Evolutionary conservation across 2,329 filamentous ascomycete species (phyloP), one percentile per base, ranked within the genome.

Genomic region (Microsporum audouinii): DNA sequence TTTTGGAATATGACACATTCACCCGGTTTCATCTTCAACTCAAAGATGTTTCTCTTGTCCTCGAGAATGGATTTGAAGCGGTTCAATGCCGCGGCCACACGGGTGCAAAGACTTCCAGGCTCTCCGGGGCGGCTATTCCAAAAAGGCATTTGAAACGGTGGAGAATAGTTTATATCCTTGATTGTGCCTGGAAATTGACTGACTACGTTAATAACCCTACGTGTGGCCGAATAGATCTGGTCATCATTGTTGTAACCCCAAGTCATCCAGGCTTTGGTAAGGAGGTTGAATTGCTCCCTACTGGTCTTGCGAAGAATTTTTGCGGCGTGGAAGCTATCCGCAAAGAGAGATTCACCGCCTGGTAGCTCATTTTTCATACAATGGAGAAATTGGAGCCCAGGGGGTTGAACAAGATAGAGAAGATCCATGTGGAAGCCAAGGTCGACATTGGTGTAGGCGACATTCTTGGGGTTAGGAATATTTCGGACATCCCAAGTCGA

Each of bases 1-100:
- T 97, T 97, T 71, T 95, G 87, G 70, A 99, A 97, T n/a, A 99
- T 80, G 10, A 91, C 91, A 70, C 90, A 95, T 69, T 96, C 88
- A 2, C 92, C 94, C 2, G 88, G 84, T 60, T 84, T 77, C 72
- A 96, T 78, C 73, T 87, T 87, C 62, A 87, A 79, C 76, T 92
- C 81, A 69, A 86, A 87, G 59, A 90, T 73, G 63, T 82, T 82
- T 2, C 76, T 70, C 0, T 79, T 74, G 0, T 77, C 70, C 65
- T 89, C 85, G 29, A 94, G 73, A 0, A 82, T 65, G 0, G 71
- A 62, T 57, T 84, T 80, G 67, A 95, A 90, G 1, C 80, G 80
- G 0, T 70, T 63, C 56, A 83, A 75, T 73, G 84, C 85, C 0
- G 64, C 47, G 10, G 68, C 60, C 34, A 74, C 23, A 14, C 27